Percentiles rank a stretch among this genome's conserved stretches.
Evolutionary conservation across 164 flowering plant species (phyloP).

Genomic region (Magnolia sinica): DNA sequence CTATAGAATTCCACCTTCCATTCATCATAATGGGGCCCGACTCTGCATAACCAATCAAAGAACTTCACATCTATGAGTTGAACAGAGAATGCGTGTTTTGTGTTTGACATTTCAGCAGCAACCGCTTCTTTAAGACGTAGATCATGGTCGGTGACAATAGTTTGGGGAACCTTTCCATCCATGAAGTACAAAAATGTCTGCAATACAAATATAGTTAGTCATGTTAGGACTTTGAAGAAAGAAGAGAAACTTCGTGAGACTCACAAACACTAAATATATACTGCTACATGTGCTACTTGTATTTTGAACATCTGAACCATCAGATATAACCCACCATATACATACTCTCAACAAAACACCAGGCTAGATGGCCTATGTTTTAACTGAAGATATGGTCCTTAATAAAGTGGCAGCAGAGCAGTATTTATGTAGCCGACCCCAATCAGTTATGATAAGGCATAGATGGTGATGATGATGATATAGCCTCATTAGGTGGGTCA

Average conservation of each 20-base stretch:
- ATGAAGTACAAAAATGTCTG: constrained; percentile 79
- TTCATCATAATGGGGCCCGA: constrained; percentile 82
- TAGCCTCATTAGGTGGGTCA: too few relatives aligned
- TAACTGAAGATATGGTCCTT: too few relatives aligned
- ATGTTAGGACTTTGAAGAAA: not conserved
- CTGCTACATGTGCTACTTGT: not conserved
- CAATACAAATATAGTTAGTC: not conserved
- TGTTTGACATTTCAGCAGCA: constrained; percentile 64
- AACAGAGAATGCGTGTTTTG: constrained; percentile 85
- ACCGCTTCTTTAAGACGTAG: constrained; percentile 84
- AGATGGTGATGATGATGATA: too few relatives aligned
- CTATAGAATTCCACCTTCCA: constrained; percentile 87
- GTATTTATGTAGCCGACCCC: too few relatives aligned
- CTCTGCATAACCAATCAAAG: constrained; percentile 92
- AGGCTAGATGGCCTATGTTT: too few relatives aligned
- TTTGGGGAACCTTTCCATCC: constrained; percentile 89
- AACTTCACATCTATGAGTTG: constrained; percentile 86
- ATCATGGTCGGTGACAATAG: constrained; percentile 85
- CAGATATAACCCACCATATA: too few relatives aligned
- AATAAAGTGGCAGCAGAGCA: too few relatives aligned
- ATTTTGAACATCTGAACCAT: not conserved
- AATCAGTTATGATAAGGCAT: too few relatives aligned
- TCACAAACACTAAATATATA: too few relatives aligned
- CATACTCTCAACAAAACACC: too few relatives aligned
- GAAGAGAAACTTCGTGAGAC: too few relatives aligned